These are phyloP conservation scores for Podaxis rugospora DNA, from an alignment of 768 basidiomycete species.

Conservation along the genomic window DNA sequence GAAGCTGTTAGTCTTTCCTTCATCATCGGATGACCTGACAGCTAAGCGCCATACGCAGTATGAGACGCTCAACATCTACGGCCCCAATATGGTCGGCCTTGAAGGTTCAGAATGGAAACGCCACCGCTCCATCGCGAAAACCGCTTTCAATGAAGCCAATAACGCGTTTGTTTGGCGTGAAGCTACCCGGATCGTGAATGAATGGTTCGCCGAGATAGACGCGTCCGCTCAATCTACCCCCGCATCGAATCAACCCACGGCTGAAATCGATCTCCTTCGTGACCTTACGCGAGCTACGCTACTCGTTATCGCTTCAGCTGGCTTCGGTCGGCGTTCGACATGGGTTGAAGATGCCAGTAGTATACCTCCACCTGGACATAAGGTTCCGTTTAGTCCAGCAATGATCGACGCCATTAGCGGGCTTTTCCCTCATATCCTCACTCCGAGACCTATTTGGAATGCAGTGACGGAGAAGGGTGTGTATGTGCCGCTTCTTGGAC, in stretches of 20 bases:
- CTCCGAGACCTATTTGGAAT: constrained; percentile 29
- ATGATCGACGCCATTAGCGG: constrained; percentile 24
- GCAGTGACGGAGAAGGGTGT: constrained; percentile 20
- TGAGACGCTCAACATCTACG: constrained; percentile 40
- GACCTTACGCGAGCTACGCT: constrained; percentile 30
- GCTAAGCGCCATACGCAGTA: constrained; percentile 21
- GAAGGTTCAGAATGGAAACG: constrained; percentile 46
- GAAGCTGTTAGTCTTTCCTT: constrained; percentile 24
- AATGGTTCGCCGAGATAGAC: constrained; percentile 40
- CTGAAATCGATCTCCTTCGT: constrained; percentile 18
- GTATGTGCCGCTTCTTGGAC: constrained; percentile 31
- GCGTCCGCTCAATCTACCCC: background rate
- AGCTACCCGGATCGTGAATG: constrained; percentile 30
- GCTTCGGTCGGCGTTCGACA: constrained; percentile 34
- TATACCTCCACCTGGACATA: constrained; percentile 25
- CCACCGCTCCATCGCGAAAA: constrained; percentile 38
- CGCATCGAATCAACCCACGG: constrained; percentile 1
- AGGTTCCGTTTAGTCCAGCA: constrained; percentile 31
- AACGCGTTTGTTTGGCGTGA: constrained; percentile 47
- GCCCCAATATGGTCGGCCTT: constrained; percentile 35
- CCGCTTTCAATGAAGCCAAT: constrained; percentile 50
- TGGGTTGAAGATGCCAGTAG: constrained; percentile 26
- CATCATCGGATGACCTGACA: background rate
- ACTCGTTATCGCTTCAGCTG: constrained; percentile 35
- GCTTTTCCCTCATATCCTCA: constrained; percentile 24